Evolutionary conservation across 1,284 basidiomycete species (phyloP), one percentile per base, ranked within the genome.

Genomic region (Leccinum colubrinum): DNA sequence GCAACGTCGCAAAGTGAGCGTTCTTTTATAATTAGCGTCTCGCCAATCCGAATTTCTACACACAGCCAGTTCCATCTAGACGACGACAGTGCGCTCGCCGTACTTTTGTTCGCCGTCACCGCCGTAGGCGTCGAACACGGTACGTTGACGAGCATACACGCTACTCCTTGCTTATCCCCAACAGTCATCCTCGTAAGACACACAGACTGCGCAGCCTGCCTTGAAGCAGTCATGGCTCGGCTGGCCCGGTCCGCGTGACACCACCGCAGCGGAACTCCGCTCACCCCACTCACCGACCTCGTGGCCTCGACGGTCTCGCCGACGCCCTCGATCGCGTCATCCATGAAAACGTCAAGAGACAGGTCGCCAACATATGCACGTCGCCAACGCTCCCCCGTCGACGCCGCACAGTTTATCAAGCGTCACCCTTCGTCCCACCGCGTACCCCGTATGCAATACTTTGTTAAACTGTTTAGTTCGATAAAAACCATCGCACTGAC

Each of bases 41-140:
- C 22, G 22, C 22, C 22, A 25, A 25, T 25, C 3, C 22, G 58
- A 37, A 50, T 51, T 20, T 37, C 35, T 6, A 22, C 37, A 1
- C 4, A 17, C 70, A 93, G 91, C 77, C 90, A 95, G 81, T 88
- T 95, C 78, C 89, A 88, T 66, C 78, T 81, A 1, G 78, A 89
- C 64, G 96, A 98, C 75, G 85, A 87, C 69, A 94, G 86, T 66
- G 87, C 87, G 1, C 80, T 87, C 57, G 85, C 94, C 1, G 91
- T 94, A 2, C 82, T 98, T 64, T 81, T 86, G 8, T 98, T 91
- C 75, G 95, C 93, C 7, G 81, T 98, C 46, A 83, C 85, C 66
- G 80, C 84, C 67, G 80, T 97, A 62, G 89, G 91, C 61, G 90
- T 96, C 51, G 83, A 92, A 75, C 91, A 98, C 78, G 85, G 92